phyloP scores from a whole-genome alignment of 768 basidiomycete genomes.

The Termitomyces sp. region DNA sequence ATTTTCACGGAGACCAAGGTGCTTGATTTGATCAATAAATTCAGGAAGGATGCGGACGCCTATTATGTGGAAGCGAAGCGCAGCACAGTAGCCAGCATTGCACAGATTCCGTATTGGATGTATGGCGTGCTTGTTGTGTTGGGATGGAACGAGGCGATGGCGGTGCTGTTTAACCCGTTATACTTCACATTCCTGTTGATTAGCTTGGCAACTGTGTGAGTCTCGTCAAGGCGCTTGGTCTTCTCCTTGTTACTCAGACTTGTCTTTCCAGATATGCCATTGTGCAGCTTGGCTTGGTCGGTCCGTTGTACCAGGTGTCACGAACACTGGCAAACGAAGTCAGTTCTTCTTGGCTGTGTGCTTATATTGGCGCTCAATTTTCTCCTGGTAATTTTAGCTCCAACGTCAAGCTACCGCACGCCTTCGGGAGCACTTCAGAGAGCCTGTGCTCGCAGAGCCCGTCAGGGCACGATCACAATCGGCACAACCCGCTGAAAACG shows the following conservation, averaged over 20 bases:
- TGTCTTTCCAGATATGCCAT: conserved; percentile 55
- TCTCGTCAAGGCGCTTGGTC: conserved; percentile 18
- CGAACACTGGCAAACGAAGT: conserved; percentile 68
- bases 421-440: conserved; percentile 60
- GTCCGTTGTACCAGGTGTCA: conserved; percentile 67
- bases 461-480: conserved; percentile 21
- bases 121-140: conserved; percentile 87
- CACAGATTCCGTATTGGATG: conserved; percentile 96
- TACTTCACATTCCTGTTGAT: conserved; percentile 83
- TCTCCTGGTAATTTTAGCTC: conserved; percentile 35
- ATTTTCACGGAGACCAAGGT: conserved; percentile 83
- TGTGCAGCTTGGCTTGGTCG: conserved; percentile 68
- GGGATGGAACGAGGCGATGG: conserved; percentile 99
- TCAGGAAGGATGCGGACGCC: conserved; percentile 93
- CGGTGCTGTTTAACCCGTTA: conserved; percentile 88
- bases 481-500: conserved; percentile 17
- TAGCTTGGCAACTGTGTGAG: conserved; percentile 68
- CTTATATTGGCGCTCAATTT: not conserved
- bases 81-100: conserved; percentile 88
- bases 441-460: conserved; percentile 38
- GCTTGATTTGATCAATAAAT: conserved; percentile 76
- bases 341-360: conserved; percentile 16
- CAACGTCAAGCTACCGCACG: conserved; percentile 53
- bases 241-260: not conserved
- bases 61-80: conserved; percentile 98